Evolutionary conservation across 768 basidiomycete species (phyloP).

Genomic region (Ramaria sp.): DNA sequence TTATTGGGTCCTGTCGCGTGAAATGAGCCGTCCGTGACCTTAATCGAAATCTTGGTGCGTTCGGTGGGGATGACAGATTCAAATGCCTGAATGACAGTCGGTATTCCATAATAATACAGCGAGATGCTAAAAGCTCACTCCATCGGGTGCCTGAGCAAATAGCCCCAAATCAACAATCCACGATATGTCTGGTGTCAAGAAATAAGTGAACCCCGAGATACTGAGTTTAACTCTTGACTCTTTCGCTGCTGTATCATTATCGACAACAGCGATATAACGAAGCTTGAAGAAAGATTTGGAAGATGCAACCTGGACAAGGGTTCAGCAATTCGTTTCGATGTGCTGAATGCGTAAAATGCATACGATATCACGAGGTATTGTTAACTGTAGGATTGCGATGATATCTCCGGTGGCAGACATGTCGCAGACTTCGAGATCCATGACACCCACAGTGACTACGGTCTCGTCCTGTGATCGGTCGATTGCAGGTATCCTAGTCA

Average conservation of each 20-base stretch:
- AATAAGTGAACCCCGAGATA: slow-evolving; percentile 53
- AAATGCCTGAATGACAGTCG: slow-evolving; percentile 50
- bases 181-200: slow-evolving; percentile 46
- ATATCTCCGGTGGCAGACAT: slow-evolving; percentile 24
- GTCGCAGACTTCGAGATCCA: slow-evolving; percentile 51
- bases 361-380: slow-evolving; percentile 50
- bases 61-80: slow-evolving; percentile 90
- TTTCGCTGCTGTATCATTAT: slow-evolving; percentile 57
- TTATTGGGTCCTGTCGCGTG: slow-evolving; percentile 46
- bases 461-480: slow-evolving; percentile 49
- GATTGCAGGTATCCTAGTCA: not conserved
- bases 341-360: slow-evolving; percentile 15
- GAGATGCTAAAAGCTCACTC: slow-evolving; percentile 40
- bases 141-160: slow-evolving; percentile 79
- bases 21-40: slow-evolving; percentile 55
- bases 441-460: slow-evolving; percentile 48
- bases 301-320: slow-evolving; percentile 11
- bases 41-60: slow-evolving; percentile 59
- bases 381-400: slow-evolving; percentile 39
- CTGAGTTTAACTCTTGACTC: slow-evolving; percentile 64
- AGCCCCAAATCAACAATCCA: slow-evolving; percentile 51
- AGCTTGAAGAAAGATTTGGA: slow-evolving; percentile 48
- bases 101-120: not conserved
- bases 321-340: not conserved
- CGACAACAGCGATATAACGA: slow-evolving; percentile 52